Conservation (phyloP, 2,329 filamentous ascomycete genomes). For the Trichoderma citrinoviride region DNA sequence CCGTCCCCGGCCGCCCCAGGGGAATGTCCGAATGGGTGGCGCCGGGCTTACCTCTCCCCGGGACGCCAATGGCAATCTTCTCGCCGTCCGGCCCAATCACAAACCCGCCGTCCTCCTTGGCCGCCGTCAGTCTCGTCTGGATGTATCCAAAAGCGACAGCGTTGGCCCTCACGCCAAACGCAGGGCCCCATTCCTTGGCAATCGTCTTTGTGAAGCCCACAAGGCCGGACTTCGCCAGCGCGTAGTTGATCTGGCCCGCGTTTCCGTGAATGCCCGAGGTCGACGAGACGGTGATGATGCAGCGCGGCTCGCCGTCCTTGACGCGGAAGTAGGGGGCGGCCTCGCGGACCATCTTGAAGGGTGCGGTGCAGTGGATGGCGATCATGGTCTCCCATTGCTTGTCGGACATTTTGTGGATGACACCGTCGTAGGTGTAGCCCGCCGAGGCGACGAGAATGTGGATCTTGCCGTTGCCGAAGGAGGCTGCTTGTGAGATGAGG, state of each 20-base stretch:
- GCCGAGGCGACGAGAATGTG: constrained; percentile 92
- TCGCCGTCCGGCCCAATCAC: constrained; percentile 72
- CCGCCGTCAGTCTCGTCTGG: constrained; percentile 73
- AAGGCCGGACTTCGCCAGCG: constrained; percentile 79
- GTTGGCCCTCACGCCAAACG: constrained; percentile 79
- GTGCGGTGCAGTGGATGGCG: constrained; percentile 77
- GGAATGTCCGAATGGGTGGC: constrained; percentile 67
- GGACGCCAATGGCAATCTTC: constrained; percentile 73
- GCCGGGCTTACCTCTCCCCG: constrained; percentile 49
- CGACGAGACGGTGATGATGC: constrained; percentile 79
- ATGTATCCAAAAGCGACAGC: constrained; percentile 84
- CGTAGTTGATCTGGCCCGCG: constrained; percentile 87
- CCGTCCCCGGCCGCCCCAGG: constrained; percentile 69
- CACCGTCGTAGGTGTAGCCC: constrained; percentile 89
- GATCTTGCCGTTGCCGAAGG: constrained; percentile 83
- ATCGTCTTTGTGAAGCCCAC: constrained; percentile 83
- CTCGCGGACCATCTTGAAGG: constrained; percentile 77
- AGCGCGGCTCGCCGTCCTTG: constrained; percentile 73
- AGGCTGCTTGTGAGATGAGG: constrained; percentile 72
- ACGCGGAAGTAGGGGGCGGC: constrained; percentile 86
- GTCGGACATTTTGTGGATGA: constrained; percentile 89
- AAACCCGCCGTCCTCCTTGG: constrained; percentile 81
- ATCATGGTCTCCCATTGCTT: constrained; percentile 91
- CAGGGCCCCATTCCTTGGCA: constrained; percentile 86
- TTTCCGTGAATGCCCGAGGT: constrained; percentile 84